Conservation (phyloP, 2,329 filamentous ascomycete genomes). For the Hymenoscyphus scutula region DNA sequence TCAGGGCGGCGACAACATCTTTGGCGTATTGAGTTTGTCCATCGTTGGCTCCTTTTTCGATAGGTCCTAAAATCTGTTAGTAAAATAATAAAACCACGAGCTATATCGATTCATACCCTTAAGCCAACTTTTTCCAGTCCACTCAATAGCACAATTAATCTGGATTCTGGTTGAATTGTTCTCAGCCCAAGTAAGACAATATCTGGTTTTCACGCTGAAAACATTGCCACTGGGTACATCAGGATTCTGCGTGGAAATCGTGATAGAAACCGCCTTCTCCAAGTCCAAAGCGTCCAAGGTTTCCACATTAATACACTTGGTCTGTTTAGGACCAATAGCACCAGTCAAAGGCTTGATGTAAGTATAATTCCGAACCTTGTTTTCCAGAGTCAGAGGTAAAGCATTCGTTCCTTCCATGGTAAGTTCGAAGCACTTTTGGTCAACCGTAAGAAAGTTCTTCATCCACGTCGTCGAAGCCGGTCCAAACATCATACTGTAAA, state of each 20-base stretch:
- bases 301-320: slow-evolving; percentile 88
- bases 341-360: slow-evolving; percentile 90
- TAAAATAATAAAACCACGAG: not conserved
- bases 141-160: slow-evolving; percentile 88
- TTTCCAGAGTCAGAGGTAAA: slow-evolving; percentile 69
- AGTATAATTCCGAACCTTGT: slow-evolving; percentile 70
- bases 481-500: slow-evolving; percentile 87
- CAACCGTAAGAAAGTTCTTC: slow-evolving; percentile 77
- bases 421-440: slow-evolving; percentile 88
- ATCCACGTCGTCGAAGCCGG: slow-evolving; percentile 77
- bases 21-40: slow-evolving; percentile 83
- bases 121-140: slow-evolving; percentile 97
- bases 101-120: slow-evolving; percentile 61
- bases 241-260: slow-evolving; percentile 80
- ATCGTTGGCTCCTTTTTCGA: slow-evolving; percentile 92
- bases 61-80: slow-evolving; percentile 62
- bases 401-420: slow-evolving; percentile 75
- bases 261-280: slow-evolving; percentile 82
- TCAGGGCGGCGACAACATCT: slow-evolving; percentile 73
- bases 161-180: slow-evolving; percentile 81
- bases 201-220: slow-evolving; percentile 89
- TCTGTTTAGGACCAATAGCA: slow-evolving; percentile 87
- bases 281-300: slow-evolving; percentile 81
- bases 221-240: slow-evolving; percentile 94
- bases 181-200: slow-evolving; percentile 90